Conservation (phyloP, 305 asterid genomes). For the Stenogyne calaminthoides region DNA sequence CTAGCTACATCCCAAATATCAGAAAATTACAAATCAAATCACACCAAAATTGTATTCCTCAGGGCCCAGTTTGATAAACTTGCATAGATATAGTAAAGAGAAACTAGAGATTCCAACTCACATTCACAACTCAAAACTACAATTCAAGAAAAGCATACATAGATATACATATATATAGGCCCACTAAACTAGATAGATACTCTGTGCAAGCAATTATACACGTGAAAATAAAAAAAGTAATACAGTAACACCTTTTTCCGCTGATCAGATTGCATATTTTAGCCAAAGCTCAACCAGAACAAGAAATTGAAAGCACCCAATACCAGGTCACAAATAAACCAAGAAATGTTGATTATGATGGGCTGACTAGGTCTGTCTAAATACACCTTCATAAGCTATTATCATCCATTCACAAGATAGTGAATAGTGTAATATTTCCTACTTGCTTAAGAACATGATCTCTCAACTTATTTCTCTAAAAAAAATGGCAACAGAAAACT, state of each 20-base stretch:
- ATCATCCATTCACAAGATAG: no score
- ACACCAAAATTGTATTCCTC: slow-evolving; percentile 16
- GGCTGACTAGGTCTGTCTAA: no score
- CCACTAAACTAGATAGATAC: not conserved
- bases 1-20: slow-evolving; percentile 21
- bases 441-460: no score
- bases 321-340: slow-evolving; percentile 41
- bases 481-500: no score
- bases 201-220: slow-evolving; percentile 17
- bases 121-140: slow-evolving; percentile 17
- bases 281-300: slow-evolving; percentile 56
- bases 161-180: not conserved
- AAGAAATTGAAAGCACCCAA: slow-evolving; percentile 30
- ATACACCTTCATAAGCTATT: no score
- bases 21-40: slow-evolving; percentile 25
- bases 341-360: slow-evolving; percentile 36
- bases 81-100: not conserved
- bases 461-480: no score
- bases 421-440: no score
- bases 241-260: slow-evolving; percentile 64
- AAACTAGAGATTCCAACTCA: slow-evolving; percentile 28
- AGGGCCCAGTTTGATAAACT: slow-evolving; percentile 14
- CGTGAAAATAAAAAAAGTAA: not conserved
- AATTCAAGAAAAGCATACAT: slow-evolving; percentile 17
- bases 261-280: slow-evolving; percentile 87